Percentiles rank a stretch among this genome's conserved stretches.
Conservation (phyloP, 805 yeast genomes). For the Candida sakaeoensis region DNA sequence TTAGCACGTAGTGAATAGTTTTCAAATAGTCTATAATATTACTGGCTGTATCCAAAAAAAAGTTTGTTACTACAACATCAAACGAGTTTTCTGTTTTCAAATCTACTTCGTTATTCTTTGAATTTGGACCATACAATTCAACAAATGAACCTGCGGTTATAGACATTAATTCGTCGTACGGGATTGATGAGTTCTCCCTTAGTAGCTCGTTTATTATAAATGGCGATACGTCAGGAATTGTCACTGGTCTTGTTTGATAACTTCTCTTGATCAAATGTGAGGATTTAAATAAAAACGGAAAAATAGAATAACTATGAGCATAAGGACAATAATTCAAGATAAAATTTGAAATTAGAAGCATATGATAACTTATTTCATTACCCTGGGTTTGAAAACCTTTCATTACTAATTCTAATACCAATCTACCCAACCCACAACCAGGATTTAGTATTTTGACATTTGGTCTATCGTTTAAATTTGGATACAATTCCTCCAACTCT, state of each 20-base stretch:
- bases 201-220: slow-evolving; percentile 28
- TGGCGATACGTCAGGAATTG: slow-evolving; percentile 52
- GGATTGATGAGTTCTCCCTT: slow-evolving; percentile 33
- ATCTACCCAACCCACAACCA: slow-evolving; percentile 62
- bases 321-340: slow-evolving; percentile 46
- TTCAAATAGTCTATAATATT: slow-evolving; percentile 56
- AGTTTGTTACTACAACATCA: slow-evolving; percentile 51
- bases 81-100: slow-evolving; percentile 32
- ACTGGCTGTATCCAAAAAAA: slow-evolving; percentile 61
- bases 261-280: slow-evolving; percentile 43
- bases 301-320: slow-evolving; percentile 38
- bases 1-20: slow-evolving; percentile 44
- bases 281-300: slow-evolving; percentile 54
- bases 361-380: slow-evolving; percentile 62
- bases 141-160: slow-evolving; percentile 72
- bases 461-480: slow-evolving; percentile 33
- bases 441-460: slow-evolving; percentile 50
- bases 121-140: slow-evolving; percentile 61
- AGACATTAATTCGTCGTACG: slow-evolving; percentile 54
- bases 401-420: slow-evolving; percentile 52
- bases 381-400: slow-evolving; percentile 64
- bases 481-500: slow-evolving; percentile 32
- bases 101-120: slow-evolving; percentile 41
- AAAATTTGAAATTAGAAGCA: slow-evolving; percentile 55
- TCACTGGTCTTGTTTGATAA: slow-evolving; percentile 48